These are phyloP conservation scores for Knoxia roxburghii DNA, from an alignment of 257 asterid species.

Conservation along the genomic window DNA sequence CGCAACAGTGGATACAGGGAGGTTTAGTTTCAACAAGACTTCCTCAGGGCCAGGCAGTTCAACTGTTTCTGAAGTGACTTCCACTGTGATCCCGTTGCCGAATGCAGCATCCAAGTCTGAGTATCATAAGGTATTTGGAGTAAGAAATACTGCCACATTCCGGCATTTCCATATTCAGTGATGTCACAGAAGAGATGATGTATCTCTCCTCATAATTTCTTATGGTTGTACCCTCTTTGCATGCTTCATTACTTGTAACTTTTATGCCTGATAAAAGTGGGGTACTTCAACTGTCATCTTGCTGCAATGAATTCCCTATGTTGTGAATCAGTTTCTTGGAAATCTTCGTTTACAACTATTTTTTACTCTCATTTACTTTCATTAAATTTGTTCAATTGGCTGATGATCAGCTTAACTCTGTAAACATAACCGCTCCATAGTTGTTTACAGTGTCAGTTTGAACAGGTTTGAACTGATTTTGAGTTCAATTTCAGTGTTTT, in stretches of 20 bases:
- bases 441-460: background rate
- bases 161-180: background rate
- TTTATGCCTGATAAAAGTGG: background rate
- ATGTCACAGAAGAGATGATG: background rate
- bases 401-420: background rate
- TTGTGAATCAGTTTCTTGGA: background rate
- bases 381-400: background rate
- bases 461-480: background rate
- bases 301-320: background rate
- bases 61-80: slow-evolving; percentile 14
- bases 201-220: background rate
- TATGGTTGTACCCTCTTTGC: background rate
- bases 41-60: slow-evolving; percentile 19
- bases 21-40: slow-evolving; percentile 4
- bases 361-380: background rate
- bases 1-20: slow-evolving; percentile 12
- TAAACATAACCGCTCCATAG: background rate
- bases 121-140: slow-evolving; percentile 32
- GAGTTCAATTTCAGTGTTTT: background rate
- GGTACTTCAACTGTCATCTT: too few species aligned
- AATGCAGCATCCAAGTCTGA: slow-evolving; percentile 28
- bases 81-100: slow-evolving; percentile 19
- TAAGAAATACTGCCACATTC: background rate
- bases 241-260: background rate
- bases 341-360: background rate